Evolutionary conservation across 2,329 filamentous ascomycete genomes (phyloP).

Genomic region (Phialophora tarda): DNA sequence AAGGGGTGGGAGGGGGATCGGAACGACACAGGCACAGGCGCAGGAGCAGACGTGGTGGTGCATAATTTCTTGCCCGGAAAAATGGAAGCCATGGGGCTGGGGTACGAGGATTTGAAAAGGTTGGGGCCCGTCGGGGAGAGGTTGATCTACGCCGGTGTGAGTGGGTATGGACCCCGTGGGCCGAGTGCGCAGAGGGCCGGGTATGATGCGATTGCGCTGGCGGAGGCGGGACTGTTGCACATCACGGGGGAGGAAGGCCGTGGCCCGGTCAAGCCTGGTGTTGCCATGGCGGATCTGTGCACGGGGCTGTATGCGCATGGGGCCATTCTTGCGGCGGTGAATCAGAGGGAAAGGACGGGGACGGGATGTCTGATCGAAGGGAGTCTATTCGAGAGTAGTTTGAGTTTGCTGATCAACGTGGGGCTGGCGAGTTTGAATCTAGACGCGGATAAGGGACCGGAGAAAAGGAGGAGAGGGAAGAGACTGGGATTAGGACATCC

Average conservation of each 20-base stretch:
- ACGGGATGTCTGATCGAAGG: slow-evolving; percentile 34
- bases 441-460: slow-evolving; percentile 28
- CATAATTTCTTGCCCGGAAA: slow-evolving; percentile 48
- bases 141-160: slow-evolving; percentile 59
- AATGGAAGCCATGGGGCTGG: slow-evolving; percentile 53
- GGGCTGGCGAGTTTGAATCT: slow-evolving; percentile 38
- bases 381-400: slow-evolving; percentile 40
- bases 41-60: slow-evolving; percentile 33
- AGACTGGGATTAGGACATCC: slow-evolving; percentile 36
- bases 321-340: slow-evolving; percentile 37
- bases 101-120: slow-evolving; percentile 47
- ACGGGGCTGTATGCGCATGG: slow-evolving; percentile 38
- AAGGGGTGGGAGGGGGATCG: slow-evolving; percentile 9
- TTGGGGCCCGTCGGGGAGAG: slow-evolving; percentile 42
- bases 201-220: slow-evolving; percentile 38
- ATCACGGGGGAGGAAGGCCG: slow-evolving; percentile 33
- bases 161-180: slow-evolving; percentile 58
- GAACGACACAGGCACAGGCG: background rate
- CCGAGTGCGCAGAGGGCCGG: slow-evolving; percentile 43
- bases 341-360: slow-evolving; percentile 33
- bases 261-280: slow-evolving; percentile 36
- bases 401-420: slow-evolving; percentile 38
- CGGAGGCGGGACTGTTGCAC: slow-evolving; percentile 37
- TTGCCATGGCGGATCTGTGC: slow-evolving; percentile 37
- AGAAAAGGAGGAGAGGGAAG: slow-evolving; percentile 34